Base-by-base conservation (phyloP, 306 rosid species). In the Dryas drummondii region DNA sequence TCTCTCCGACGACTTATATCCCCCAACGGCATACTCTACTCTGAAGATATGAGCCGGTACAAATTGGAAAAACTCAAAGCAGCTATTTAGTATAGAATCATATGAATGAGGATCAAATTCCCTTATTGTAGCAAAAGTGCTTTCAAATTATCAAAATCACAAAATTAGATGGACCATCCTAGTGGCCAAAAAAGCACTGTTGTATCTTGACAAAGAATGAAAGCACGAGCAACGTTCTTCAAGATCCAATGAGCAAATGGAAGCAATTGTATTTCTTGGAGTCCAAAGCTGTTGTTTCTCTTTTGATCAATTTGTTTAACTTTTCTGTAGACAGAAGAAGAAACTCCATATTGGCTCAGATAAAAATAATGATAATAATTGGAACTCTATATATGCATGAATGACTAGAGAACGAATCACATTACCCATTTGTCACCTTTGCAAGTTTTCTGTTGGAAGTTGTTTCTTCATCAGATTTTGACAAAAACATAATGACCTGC, bases 391-490 rank as follows among this genome's bases (percentile, higher is more conserved):
- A 37, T 2, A 32, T 14, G 13, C 13, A 57, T 47, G 9, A 41
- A 49, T n/a, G 9, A 66, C 19, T 47, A 5, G 7, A 72, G 14
- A 51, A 66, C 17, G 0, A 6, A 17, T 54, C 58, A 76, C 85
- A 68, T 78, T 85, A 94, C 98, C 97, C 98, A 94, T 85, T 91
- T 88, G 83, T 94, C 98, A 75, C 98, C 86, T 91, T 91, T 0
- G 97, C 98, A 75, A 93, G 88, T 73, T 88, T 93, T 75, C 96
- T 83, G 83, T 94, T 94, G 71, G 87, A 82, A 72, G 79, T 82
- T 49, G 96, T 94, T 88, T 94, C 98, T 85, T 91, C 98, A 64
- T 94, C 97, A 3, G 96, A 89, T 82, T 88, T 94, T 26, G 98
- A 94, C 79, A 91, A 76, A 79, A 94, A 91, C 97, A 94, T 91